Percentiles rank a stretch among this genome's conserved stretches.
These are phyloP conservation scores for Paramecium caudatum DNA, from an alignment of 73 alveolate species.

Conservation along the genomic window DNA sequence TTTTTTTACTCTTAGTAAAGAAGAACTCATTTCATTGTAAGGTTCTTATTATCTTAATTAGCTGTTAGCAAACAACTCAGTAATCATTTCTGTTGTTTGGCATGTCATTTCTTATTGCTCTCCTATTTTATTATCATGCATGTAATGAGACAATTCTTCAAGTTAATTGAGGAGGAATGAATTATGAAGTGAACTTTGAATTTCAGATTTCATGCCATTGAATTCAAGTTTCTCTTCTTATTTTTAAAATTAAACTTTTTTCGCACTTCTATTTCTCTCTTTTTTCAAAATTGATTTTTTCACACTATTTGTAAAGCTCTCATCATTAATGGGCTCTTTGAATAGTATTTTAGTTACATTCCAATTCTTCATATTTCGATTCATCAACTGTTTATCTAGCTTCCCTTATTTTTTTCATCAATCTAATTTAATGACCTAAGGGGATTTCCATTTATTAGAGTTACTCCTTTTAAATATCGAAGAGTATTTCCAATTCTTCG, in stretches of 20 bases:
- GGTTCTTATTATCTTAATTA: slow-evolving; percentile 27
- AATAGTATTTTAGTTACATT: neutral
- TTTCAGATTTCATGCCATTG: neutral
- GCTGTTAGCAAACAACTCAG: too few species aligned
- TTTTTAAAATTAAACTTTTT: neutral
- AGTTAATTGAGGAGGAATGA: neutral
- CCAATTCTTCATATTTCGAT: slow-evolving; percentile 56
- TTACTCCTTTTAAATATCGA: slow-evolving; percentile 48
- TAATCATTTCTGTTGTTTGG: too few species aligned
- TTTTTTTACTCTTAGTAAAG: neutral
- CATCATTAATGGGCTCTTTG: slow-evolving; percentile 5
- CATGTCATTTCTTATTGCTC: neutral
- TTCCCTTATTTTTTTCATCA: slow-evolving; percentile 55
- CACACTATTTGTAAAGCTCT: neutral
- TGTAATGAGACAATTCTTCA: slow-evolving; percentile 11
- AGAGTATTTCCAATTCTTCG: slow-evolving; percentile 23
- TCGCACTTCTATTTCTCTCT: slow-evolving; percentile 1
- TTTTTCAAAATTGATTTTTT: neutral
- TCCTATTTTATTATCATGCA: neutral
- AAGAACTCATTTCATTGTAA: neutral
- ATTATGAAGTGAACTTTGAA: neutral
- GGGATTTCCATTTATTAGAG: slow-evolving; percentile 59
- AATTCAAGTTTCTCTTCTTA: neutral
- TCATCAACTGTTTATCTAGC: neutral
- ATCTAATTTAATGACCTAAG: slow-evolving; percentile 57